Evolutionary conservation across 1,284 basidiomycete genomes (phyloP).

Genomic region (Malassezia furfur): DNA sequence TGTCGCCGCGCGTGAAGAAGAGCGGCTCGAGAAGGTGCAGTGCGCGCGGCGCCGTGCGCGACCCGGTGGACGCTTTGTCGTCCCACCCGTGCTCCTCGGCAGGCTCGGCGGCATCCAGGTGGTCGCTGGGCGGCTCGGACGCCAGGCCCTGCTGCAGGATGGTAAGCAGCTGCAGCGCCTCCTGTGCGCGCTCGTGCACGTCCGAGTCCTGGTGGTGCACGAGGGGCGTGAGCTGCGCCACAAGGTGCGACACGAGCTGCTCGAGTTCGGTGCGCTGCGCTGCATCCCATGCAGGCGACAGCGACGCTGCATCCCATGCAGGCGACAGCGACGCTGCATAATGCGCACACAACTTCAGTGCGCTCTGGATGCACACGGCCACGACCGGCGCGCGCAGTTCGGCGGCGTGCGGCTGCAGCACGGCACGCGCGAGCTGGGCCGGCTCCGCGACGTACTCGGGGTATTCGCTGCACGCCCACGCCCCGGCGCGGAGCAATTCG

Average conservation of each 20-base stretch:
- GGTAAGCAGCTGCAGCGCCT: constrained; percentile 66
- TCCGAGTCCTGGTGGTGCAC: constrained; percentile 62
- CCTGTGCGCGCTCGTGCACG: constrained; percentile 80
- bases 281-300: constrained; percentile 66
- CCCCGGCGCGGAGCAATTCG: constrained; percentile 79
- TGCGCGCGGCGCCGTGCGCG: constrained; percentile 63
- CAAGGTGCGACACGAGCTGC: constrained; percentile 57
- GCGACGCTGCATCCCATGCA: constrained; percentile 64
- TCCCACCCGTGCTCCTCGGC: background rate
- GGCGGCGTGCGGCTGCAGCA: constrained; percentile 16
- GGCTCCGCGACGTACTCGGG: constrained; percentile 50
- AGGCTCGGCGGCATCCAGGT: background rate
- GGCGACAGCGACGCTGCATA: constrained; percentile 68
- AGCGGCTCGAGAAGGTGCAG: constrained; percentile 75
- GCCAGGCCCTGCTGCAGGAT: constrained; percentile 72
- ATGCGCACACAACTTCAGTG: constrained; percentile 73
- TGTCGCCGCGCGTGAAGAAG: constrained; percentile 67
- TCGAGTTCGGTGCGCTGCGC: constrained; percentile 62
- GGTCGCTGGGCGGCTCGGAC: background rate
- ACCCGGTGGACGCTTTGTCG: background rate
- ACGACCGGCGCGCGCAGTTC: background rate
- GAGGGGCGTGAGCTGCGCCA: constrained; percentile 55
- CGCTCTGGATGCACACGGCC: constrained; percentile 57
- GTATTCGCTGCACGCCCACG: constrained; percentile 91
- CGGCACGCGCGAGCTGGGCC: constrained; percentile 53